Conservation (phyloP, 2,329 filamentous ascomycete genomes). For the Stenocarpella maydis region DNA sequence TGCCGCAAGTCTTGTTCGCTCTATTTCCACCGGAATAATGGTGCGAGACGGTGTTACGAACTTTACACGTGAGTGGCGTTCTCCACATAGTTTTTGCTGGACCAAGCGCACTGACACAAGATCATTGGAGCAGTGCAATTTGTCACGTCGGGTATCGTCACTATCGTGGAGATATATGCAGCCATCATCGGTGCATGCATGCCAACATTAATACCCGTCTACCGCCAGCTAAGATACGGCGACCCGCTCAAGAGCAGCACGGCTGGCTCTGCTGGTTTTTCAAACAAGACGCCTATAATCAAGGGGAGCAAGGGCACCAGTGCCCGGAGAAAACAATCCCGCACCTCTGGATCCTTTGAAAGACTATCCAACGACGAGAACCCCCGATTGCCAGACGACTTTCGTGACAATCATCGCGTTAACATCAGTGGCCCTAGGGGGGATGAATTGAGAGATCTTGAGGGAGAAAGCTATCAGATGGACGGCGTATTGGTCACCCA, state of each 20-base stretch:
- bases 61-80: background rate
- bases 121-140: background rate
- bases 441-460: background rate
- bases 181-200: slow-evolving; percentile 38
- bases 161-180: slow-evolving; percentile 36
- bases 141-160: background rate
- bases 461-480: background rate
- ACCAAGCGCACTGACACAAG: background rate
- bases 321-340: background rate
- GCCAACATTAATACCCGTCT: slow-evolving; percentile 35
- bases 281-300: background rate
- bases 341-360: background rate
- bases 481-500: background rate
- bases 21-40: background rate
- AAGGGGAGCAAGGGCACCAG: background rate
- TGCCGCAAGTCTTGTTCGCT: background rate
- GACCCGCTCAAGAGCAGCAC: background rate
- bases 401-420: background rate
- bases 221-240: slow-evolving; percentile 36
- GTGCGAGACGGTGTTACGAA: background rate
- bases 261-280: background rate
- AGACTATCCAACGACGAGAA: background rate
- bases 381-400: background rate
- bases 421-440: background rate
- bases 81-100: background rate